Percentiles rank a stretch among this genome's conserved stretches.
These are phyloP conservation scores for Diaporthe caulivora DNA, from an alignment of 2,329 filamentous ascomycete genomes.

Conservation along the genomic window DNA sequence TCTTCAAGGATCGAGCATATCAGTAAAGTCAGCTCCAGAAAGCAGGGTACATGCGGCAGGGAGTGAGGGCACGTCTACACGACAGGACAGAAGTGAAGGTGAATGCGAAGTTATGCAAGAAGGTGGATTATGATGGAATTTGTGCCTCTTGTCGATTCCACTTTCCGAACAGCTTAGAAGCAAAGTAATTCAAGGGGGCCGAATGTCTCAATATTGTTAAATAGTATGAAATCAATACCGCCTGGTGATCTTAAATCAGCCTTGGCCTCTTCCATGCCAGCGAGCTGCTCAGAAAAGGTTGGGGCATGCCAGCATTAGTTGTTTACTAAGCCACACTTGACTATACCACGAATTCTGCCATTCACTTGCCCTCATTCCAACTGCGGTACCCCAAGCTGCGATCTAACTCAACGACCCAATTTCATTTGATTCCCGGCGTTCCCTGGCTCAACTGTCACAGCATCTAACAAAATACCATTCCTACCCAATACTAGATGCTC, in stretches of 20 bases:
- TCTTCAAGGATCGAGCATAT: background rate
- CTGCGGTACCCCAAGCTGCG: background rate
- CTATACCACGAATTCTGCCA: background rate
- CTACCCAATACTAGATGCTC: background rate
- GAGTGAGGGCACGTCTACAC: background rate
- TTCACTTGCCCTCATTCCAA: background rate
- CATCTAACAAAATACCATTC: background rate
- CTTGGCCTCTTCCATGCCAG: too few relatives aligned
- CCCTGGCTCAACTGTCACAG: background rate
- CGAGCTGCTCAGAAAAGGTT: too few relatives aligned
- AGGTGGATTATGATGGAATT: background rate
- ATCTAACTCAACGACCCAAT: background rate
- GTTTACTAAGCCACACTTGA: too few relatives aligned
- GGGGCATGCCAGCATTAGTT: too few relatives aligned
- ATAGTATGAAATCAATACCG: too few relatives aligned
- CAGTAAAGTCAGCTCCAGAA: conserved; percentile 4
- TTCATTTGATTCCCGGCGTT: background rate
- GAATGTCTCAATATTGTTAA: too few relatives aligned
- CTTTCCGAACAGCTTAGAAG: background rate
- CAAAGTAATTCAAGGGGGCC: background rate
- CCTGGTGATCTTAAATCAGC: too few relatives aligned
- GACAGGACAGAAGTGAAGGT: background rate
- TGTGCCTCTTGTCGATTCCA: background rate
- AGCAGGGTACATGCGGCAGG: background rate
- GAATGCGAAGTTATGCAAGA: background rate